Percentiles rank a stretch among this genome's conserved stretches.
Evolutionary conservation across 2,329 filamentous ascomycete species (phyloP).

Genomic region (Pyrenochaeta sp.): DNA sequence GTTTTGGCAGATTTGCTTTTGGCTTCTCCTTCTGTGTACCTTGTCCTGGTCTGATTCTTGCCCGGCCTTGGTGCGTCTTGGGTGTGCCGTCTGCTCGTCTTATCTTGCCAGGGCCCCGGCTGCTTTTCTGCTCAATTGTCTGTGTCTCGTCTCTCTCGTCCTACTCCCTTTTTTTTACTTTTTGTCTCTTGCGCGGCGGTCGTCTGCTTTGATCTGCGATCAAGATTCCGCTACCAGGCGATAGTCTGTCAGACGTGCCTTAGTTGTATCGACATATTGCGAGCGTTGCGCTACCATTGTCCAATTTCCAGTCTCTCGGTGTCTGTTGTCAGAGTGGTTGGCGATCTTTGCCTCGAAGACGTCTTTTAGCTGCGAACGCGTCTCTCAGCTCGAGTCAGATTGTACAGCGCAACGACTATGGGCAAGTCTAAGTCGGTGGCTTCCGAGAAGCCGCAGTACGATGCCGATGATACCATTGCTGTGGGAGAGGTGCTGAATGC

Average conservation of each 20-base stretch:
- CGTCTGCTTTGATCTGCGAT: slow-evolving; percentile 12
- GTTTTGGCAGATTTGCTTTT: neutral
- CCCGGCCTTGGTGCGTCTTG: too few species aligned
- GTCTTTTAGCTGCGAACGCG: too few species aligned
- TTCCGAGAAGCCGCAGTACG: slow-evolving; percentile 17
- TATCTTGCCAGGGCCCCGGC: slow-evolving; percentile 3
- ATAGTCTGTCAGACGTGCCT: too few species aligned
- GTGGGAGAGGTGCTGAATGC: slow-evolving; percentile 55
- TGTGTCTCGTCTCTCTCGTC: neutral
- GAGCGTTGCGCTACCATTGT: too few species aligned
- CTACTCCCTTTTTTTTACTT: neutral
- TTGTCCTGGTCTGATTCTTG: too few species aligned
- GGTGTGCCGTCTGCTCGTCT: neutral
- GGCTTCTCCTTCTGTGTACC: neutral
- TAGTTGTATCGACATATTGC: too few species aligned
- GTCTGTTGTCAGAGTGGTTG: too few species aligned
- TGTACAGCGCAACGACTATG: slow-evolving; percentile 7
- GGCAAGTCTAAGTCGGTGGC: slow-evolving; percentile 13
- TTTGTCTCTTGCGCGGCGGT: neutral
- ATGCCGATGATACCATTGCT: slow-evolving; percentile 25
- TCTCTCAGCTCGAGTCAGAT: too few species aligned
- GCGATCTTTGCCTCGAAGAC: too few species aligned
- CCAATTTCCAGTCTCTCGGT: too few species aligned
- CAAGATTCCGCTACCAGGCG: slow-evolving; percentile 2
- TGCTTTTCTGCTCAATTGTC: neutral